phyloP scores from a whole-genome alignment of 2,329 filamentous ascomycete species.

The Aspergillus fructus region DNA sequence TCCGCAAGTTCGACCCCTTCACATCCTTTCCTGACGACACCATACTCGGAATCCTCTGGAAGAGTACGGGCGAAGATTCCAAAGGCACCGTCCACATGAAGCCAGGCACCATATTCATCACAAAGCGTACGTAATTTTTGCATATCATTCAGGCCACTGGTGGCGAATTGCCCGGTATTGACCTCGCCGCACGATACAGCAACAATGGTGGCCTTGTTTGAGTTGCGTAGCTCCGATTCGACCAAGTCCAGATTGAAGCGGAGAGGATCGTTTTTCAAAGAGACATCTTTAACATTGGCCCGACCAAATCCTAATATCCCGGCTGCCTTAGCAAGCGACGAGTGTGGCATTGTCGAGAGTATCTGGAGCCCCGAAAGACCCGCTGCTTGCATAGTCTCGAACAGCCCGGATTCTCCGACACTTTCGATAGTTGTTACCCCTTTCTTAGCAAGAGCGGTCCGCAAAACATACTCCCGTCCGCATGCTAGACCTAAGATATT shows the following conservation, averaged over 20 bases:
- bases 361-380: slow-evolving; percentile 70
- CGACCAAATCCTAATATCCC: slow-evolving; percentile 78
- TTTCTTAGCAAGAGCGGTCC: slow-evolving; percentile 42
- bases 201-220: slow-evolving; percentile 68
- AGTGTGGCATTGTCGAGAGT: slow-evolving; percentile 79
- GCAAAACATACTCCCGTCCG: slow-evolving; percentile 63
- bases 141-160: slow-evolving; percentile 57
- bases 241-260: slow-evolving; percentile 67
- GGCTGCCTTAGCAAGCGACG: slow-evolving; percentile 79
- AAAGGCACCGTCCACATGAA: slow-evolving; percentile 90
- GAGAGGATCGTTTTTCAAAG: slow-evolving; percentile 56
- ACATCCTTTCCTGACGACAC: slow-evolving; percentile 48
- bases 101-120: slow-evolving; percentile 73
- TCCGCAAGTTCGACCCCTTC: slow-evolving; percentile 77
- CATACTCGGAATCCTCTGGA: slow-evolving; percentile 57
- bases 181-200: slow-evolving; percentile 84
- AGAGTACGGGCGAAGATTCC: slow-evolving; percentile 76
- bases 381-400: slow-evolving; percentile 63
- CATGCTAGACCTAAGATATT: slow-evolving; percentile 66
- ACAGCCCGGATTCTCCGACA: slow-evolving; percentile 69
- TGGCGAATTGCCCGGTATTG: slow-evolving; percentile 82
- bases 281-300: slow-evolving; percentile 62
- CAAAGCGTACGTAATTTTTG: slow-evolving; percentile 65
- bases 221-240: slow-evolving; percentile 56
- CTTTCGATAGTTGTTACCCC: slow-evolving; percentile 32